Evolutionary conservation across 192 early-diverging fungal species (phyloP), one percentile per base, ranked within the genome.

Genomic region (Umbelopsis isabellina): DNA sequence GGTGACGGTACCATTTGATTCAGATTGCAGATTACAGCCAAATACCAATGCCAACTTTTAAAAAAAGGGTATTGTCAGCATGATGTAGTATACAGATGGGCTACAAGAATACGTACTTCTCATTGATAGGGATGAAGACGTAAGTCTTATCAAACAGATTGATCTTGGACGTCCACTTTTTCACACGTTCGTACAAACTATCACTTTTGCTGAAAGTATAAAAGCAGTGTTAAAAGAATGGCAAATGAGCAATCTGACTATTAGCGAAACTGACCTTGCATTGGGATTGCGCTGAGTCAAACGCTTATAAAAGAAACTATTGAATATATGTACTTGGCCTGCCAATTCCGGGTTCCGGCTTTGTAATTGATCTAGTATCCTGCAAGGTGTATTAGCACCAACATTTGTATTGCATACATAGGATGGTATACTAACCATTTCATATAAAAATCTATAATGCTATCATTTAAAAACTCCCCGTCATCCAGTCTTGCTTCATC

Each of bases 41-140:
- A 81, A 74, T 97, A 95, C 95, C 95, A 97, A 67, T 97, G 95
- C 47, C 91, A 81, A 64, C 88, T n/a, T n/a, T n/a, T 86, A 67
- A 7, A 27, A 20, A 49, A 10, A 25, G 2, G n/a, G 23, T 16
- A 53, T 44, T 35, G 65, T 18, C 46, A 21, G 6, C 15, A 48
- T 33, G 0, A 30, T 23, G 13, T 12, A n/a, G 12, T 9, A 11
- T 9, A 4, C 11, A 16, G 65, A 49, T 11, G 25, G n/a, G 49
- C 20, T 61, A 16, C n/a, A 20, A 41, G 20, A 27, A 65, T 70
- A 76, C 87, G 53, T 79, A 91, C 85, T 91, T 87, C 76, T 97
- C 94, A 76, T 95, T 90, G 73, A 97, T 93, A 13, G 95, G 95
- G 15, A 97, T 82, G 73, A 97, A 83, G 46, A 95, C 81, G 70